These are phyloP conservation scores for Lasiodiplodia sp. DNA, from an alignment of 2,329 filamentous ascomycete species.

Conservation along the genomic window DNA sequence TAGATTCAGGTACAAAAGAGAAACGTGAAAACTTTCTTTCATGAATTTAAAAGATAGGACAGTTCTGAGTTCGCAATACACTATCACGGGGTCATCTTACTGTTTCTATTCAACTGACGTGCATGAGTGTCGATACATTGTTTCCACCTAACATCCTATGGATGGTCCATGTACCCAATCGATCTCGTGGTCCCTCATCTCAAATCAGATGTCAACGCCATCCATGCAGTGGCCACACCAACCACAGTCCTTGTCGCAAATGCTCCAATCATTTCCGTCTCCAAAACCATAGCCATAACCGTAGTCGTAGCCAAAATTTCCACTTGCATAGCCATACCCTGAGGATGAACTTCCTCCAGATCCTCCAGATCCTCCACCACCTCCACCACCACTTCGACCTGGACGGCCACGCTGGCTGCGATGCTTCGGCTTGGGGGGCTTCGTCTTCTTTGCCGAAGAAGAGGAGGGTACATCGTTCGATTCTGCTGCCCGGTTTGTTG, in stretches of 20 bases:
- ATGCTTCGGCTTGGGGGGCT: not conserved
- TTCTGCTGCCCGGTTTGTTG: not conserved
- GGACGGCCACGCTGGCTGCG: not conserved
- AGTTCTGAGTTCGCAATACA: too few species aligned
- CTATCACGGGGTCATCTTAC: not conserved
- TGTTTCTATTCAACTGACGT: not conserved
- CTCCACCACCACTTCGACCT: not conserved
- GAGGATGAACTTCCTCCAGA: not conserved
- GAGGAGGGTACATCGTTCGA: not conserved
- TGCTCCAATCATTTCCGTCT: not conserved
- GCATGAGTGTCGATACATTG: not conserved
- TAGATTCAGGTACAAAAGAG: not conserved
- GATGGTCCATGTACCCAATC: not conserved
- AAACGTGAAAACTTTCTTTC: not conserved
- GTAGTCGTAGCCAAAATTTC: not conserved
- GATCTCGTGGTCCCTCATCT: not conserved
- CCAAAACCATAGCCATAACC: not conserved
- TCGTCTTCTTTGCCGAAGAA: not conserved
- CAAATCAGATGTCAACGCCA: not conserved
- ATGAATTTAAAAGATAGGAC: too few species aligned
- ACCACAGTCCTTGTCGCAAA: constrained; percentile 13
- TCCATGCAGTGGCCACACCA: constrained; percentile 19
- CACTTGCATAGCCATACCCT: not conserved
- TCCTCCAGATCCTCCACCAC: not conserved
- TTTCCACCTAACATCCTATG: not conserved